Conservation (phyloP, 352 stramenopile species). For the Globisporangium rhizosaccharum region DNA sequence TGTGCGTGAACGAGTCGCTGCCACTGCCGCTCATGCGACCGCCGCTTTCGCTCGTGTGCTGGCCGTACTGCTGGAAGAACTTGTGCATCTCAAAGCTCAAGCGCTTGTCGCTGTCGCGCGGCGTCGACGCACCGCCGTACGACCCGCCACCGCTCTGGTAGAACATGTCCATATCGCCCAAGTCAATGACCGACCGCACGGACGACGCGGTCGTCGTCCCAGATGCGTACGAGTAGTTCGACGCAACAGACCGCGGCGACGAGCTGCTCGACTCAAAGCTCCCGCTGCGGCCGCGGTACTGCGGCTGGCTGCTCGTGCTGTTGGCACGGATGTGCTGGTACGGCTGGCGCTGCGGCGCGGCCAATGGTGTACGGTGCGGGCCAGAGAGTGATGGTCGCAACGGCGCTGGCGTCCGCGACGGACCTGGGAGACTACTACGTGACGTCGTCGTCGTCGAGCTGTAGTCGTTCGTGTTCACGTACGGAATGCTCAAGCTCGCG, state of each 20-base stretch:
- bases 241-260: constrained; percentile 60
- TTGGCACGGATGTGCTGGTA: constrained; percentile 9
- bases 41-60: background rate
- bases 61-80: constrained; percentile 61
- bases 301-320: constrained; percentile 4
- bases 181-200: constrained; percentile 58
- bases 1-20: constrained; percentile 39
- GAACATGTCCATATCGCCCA: constrained; percentile 80
- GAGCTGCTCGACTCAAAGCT: constrained; percentile 62
- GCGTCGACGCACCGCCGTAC: constrained; percentile 18
- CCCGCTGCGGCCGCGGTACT: constrained; percentile 22
- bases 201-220: constrained; percentile 65
- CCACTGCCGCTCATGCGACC: constrained; percentile 25
- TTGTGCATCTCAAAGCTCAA: constrained; percentile 65
- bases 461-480: constrained; percentile 32
- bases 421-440: constrained; percentile 32
- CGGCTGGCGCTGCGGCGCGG: background rate
- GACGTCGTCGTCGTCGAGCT: constrained; percentile 13
- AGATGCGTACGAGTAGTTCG: constrained; percentile 75
- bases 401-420: constrained; percentile 8
- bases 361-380: background rate
- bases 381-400: constrained; percentile 9
- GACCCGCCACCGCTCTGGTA: constrained; percentile 39
- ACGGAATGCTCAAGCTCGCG: constrained; percentile 30
- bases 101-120: constrained; percentile 34